Percentiles rank a stretch among this genome's conserved stretches.
Evolutionary conservation across 2,329 filamentous ascomycete species (phyloP).

Genomic region (Volutella citrinella): DNA sequence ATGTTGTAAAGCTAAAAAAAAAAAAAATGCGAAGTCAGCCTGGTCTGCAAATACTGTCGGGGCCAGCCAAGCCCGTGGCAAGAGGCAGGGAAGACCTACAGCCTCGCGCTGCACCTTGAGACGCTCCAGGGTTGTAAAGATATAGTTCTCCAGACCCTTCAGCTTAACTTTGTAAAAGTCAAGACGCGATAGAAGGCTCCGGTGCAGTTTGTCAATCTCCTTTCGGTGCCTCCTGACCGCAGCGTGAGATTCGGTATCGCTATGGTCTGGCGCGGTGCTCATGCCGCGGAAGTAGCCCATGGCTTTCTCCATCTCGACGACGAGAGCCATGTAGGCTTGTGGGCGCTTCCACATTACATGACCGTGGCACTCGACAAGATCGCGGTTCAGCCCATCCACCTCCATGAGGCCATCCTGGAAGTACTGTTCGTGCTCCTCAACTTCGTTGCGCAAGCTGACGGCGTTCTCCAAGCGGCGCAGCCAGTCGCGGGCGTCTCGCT

Average conservation of each 20-base stretch:
- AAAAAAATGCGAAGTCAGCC: not conserved
- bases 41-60: too few species aligned
- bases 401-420: constrained; percentile 52
- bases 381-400: constrained; percentile 58
- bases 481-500: constrained; percentile 62
- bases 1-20: constrained; percentile 58
- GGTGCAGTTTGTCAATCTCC: constrained; percentile 45
- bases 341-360: constrained; percentile 63
- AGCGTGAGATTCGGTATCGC: constrained; percentile 16
- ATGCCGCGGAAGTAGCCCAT: constrained; percentile 42
- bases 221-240: constrained; percentile 27
- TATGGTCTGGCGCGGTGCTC: constrained; percentile 16
- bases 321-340: constrained; percentile 56
- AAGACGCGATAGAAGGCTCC: constrained; percentile 50
- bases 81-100: constrained; percentile 39
- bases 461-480: constrained; percentile 59
- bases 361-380: constrained; percentile 61
- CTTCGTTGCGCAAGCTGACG: constrained; percentile 58
- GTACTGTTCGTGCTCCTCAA: constrained; percentile 54
- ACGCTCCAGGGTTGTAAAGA: constrained; percentile 58
- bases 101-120: constrained; percentile 60
- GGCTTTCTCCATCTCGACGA: constrained; percentile 45
- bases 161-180: constrained; percentile 62
- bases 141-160: constrained; percentile 60
- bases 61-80: too few species aligned